A percentile compares a stretch with the other conserved stretches of the same genome.
These are phyloP conservation scores for Trebouxia sp. DNA, from an alignment of 139 green algal species.

Conservation along the genomic window DNA sequence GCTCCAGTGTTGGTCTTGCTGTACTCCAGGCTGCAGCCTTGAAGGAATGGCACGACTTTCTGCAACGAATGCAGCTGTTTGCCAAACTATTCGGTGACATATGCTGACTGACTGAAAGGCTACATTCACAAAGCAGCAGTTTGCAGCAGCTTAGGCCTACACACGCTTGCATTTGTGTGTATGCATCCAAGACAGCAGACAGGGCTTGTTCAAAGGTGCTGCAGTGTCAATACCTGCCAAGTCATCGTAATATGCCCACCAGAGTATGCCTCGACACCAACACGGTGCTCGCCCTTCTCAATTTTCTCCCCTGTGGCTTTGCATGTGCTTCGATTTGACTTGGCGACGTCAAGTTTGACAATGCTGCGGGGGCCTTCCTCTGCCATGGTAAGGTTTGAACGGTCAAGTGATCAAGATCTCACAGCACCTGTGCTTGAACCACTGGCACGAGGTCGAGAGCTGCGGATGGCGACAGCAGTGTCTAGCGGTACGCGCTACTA, in stretches of 20 bases:
- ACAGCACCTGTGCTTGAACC: too few species aligned
- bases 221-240: constrained; percentile 8
- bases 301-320: constrained; percentile 33
- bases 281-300: constrained; percentile 32
- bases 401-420: too few species aligned
- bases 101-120: background rate
- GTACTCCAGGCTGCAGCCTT: constrained; percentile 28
- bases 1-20: constrained; percentile 18
- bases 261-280: constrained; percentile 18
- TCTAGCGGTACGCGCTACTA: too few species aligned
- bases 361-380: background rate
- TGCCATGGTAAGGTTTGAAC: too few species aligned
- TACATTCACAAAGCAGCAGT: background rate
- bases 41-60: constrained; percentile 26
- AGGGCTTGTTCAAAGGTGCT: too few species aligned
- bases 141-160: too few species aligned
- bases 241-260: constrained; percentile 24
- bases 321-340: constrained; percentile 10
- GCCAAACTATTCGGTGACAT: too few species aligned
- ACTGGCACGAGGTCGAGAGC: too few species aligned
- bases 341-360: constrained; percentile 17
- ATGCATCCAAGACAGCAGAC: too few species aligned
- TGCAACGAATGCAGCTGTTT: background rate
- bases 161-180: too few species aligned
- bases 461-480: too few species aligned